Base-by-base conservation (phyloP, 371 early-diverging fungal genomes). In the Mucor irregularis region DNA sequence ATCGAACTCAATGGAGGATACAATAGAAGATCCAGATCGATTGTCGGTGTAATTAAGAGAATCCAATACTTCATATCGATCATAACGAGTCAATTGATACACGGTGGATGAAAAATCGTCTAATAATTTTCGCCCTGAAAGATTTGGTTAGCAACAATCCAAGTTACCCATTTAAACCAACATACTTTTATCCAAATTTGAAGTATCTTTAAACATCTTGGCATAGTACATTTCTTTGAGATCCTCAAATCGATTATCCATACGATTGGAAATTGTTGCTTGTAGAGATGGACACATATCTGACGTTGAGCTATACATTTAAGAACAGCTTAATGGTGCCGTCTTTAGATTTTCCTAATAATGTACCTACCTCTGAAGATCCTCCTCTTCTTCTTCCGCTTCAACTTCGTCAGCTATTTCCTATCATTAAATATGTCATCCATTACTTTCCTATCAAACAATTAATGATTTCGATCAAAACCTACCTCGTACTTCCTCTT, bases 1-100 rank as follows among this genome's bases (percentile, higher is more conserved):
- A 66, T 94, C 93, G 78, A 95, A 95, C 56, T 93, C 95, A 43
- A 97, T 92, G 24, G 93, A 87, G 0, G 92, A 91, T 1, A 97
- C 92, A 51, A 97, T 95, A 3, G 90, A 87, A 1, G 91, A 81
- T n/a, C 0, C n/a, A 1, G 50, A 11, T 22, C 14, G 64, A 6
- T 70, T 78, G 53, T 95, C 93, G 8, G 88, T 85, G 66, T 91
- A 93, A 42, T 88, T 74, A 33, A 95, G 74, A 0, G 82, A 86
- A 29, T 92, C 91, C 50, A 93, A 60, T 6, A 85, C 81, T 14
- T 79, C 71, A 64, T 91, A 88, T 14, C 71, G 66, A 10, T 80
- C 80, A 59, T 82, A 85, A 46, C 78, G 72, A 6, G 90, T 82
- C 17, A 92, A 80, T 31, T 86, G 79, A n/a, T 81, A 76, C 7